Conservation (phyloP, 257 asterid species). For the Solanum gandarillasii region DNA sequence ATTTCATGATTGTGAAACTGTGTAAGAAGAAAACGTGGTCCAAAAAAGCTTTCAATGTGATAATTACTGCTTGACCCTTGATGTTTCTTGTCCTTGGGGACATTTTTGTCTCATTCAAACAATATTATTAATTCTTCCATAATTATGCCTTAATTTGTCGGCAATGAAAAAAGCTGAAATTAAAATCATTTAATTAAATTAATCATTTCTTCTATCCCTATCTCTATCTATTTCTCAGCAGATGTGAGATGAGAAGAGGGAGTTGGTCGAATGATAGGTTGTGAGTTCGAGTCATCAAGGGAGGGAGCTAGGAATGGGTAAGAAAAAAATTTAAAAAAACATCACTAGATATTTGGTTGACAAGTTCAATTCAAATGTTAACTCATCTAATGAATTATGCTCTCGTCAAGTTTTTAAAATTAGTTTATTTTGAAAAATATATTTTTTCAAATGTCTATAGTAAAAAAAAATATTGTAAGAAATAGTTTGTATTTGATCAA, state of each 20-base stretch:
- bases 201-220: not conserved
- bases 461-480: too few species aligned
- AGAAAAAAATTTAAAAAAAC: too few species aligned
- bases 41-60: constrained; percentile 3
- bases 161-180: not conserved
- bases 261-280: too few species aligned
- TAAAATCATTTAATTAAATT: not conserved
- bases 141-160: constrained; percentile 20
- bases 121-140: not conserved
- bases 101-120: constrained; percentile 6
- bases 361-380: not conserved
- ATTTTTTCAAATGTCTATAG: too few species aligned
- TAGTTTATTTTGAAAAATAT: not conserved
- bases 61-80: constrained; percentile 16
- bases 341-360: not conserved
- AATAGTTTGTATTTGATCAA: too few species aligned
- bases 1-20: not conserved
- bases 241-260: not conserved
- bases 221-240: not conserved
- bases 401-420: not conserved
- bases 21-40: not conserved
- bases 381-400: not conserved
- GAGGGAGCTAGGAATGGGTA: too few species aligned
- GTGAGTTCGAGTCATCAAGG: too few species aligned
- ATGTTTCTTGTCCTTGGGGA: not conserved